A percentile compares a stretch with the other conserved stretches of the same genome.
Evolutionary conservation across 495 filamentous ascomycete genomes (phyloP).

Genomic region (Neurospora pannonica): DNA sequence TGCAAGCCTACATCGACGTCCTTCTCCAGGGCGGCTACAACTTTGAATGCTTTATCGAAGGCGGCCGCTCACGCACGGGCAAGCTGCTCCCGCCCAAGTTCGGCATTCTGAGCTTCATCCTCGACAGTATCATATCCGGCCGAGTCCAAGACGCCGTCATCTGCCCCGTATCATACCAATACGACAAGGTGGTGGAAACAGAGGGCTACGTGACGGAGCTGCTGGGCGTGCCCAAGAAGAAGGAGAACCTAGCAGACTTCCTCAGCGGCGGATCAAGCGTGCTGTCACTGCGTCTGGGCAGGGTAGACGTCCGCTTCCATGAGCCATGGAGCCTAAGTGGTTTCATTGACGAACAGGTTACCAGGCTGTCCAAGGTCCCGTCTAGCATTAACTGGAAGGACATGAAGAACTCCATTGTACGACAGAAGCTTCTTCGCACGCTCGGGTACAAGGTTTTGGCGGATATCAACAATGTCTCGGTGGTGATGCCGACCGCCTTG

Average conservation of each 20-base stretch:
- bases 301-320: constrained; percentile 92
- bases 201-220: constrained; percentile 94
- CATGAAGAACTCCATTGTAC: constrained; percentile 34
- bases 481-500: constrained; percentile 94
- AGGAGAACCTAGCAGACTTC: constrained; percentile 86
- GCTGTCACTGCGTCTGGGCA: constrained; percentile 75
- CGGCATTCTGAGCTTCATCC: constrained; percentile 85
- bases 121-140: constrained; percentile 84
- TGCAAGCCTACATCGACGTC: constrained; percentile 93
- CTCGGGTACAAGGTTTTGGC: constrained; percentile 85
- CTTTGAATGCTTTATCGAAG: constrained; percentile 95
- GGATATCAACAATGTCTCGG: constrained; percentile 91
- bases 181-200: constrained; percentile 97
- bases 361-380: constrained; percentile 33
- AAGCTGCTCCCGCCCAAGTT: constrained; percentile 92
- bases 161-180: constrained; percentile 91
- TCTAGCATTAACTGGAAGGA: constrained; percentile 28
- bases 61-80: constrained; percentile 82
- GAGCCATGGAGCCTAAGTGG: constrained; percentile 82
- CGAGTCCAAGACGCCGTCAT: constrained; percentile 83
- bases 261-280: constrained; percentile 75
- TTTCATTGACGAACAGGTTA: constrained; percentile 68
- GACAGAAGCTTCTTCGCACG: constrained; percentile 61
- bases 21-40: constrained; percentile 84
- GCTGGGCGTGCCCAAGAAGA: constrained; percentile 84